Conservation (phyloP, 176 grass and related monocot species). For the Hordeum marinum region DNA sequence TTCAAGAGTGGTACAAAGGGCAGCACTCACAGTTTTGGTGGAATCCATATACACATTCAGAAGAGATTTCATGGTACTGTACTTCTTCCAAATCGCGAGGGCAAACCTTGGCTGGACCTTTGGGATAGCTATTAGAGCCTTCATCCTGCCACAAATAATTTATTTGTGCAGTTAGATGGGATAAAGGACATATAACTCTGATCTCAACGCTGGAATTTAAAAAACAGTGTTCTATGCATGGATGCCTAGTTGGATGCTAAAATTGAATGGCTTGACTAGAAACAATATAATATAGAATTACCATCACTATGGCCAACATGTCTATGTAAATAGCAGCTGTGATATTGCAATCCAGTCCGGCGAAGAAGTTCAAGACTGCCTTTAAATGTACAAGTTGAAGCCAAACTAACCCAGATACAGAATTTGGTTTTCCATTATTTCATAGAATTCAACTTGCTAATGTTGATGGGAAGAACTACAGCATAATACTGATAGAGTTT, state of each 20-base stretch:
- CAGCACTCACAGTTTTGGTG: constrained; percentile 58
- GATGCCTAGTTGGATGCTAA: neutral
- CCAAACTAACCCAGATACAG: neutral
- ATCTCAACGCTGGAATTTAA: neutral
- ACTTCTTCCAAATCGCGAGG: constrained; percentile 74
- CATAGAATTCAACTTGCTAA: neutral
- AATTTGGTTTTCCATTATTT: neutral
- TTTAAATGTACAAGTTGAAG: neutral
- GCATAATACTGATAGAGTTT: neutral
- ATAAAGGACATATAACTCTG: neutral
- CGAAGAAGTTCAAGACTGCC: neutral
- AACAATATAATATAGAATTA: neutral
- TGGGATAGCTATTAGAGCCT: constrained; percentile 80
- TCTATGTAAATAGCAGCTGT: neutral
- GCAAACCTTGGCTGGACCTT: constrained; percentile 56
- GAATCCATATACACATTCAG: constrained; percentile 86
- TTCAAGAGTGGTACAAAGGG: neutral
- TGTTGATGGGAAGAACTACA: neutral
- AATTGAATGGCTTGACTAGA: neutral
- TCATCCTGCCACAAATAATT: constrained; percentile 49
- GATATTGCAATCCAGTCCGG: neutral
- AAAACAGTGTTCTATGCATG: neutral
- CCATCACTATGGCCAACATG: neutral
- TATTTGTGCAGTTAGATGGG: neutral
- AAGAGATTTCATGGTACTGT: constrained; percentile 73